phyloP scores from a whole-genome alignment of 371 early-diverging fungal genomes.

The Mortierella sp. region DNA sequence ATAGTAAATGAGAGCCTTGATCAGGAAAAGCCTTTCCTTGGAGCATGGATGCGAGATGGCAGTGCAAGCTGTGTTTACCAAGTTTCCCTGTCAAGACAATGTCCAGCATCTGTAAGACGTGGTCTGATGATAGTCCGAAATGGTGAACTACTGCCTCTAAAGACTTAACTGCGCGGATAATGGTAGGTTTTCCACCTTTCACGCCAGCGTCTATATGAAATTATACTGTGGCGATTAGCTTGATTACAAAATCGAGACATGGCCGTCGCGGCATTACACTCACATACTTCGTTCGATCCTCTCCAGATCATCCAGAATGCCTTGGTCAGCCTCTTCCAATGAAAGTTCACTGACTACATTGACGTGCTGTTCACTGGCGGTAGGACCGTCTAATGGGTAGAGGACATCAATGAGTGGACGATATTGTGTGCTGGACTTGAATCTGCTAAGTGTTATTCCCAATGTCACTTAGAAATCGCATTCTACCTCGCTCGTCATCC shows the following conservation, averaged over 20 bases:
- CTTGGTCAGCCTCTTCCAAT: slow-evolving; percentile 32
- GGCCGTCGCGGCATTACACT: neutral
- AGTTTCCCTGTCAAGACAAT: slow-evolving; percentile 25
- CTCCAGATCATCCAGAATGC: slow-evolving; percentile 25
- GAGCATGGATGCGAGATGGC: too few relatives aligned
- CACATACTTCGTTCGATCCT: slow-evolving; percentile 40
- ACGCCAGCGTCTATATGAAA: slow-evolving; percentile 43
- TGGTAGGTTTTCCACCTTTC: slow-evolving; percentile 33
- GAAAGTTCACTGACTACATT: slow-evolving; percentile 15
- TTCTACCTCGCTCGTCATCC: too few relatives aligned
- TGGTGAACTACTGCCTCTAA: slow-evolving; percentile 14
- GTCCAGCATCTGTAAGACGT: slow-evolving; percentile 21
- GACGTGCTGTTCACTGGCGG: neutral
- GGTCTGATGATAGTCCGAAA: slow-evolving; percentile 38
- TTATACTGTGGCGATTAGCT: neutral
- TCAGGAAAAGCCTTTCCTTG: too few relatives aligned
- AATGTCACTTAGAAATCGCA: too few relatives aligned
- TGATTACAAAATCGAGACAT: neutral
- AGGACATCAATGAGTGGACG: neutral
- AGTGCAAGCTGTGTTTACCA: too few relatives aligned
- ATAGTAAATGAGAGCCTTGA: too few relatives aligned
- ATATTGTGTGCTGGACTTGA: too few relatives aligned
- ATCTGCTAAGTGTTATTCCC: too few relatives aligned
- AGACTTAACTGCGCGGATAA: slow-evolving; percentile 17
- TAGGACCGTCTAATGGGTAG: slow-evolving; percentile 1